These are phyloP conservation scores for Zygosaccharomyces gambellarensis DNA, from an alignment of 805 yeast species.

Conservation along the genomic window DNA sequence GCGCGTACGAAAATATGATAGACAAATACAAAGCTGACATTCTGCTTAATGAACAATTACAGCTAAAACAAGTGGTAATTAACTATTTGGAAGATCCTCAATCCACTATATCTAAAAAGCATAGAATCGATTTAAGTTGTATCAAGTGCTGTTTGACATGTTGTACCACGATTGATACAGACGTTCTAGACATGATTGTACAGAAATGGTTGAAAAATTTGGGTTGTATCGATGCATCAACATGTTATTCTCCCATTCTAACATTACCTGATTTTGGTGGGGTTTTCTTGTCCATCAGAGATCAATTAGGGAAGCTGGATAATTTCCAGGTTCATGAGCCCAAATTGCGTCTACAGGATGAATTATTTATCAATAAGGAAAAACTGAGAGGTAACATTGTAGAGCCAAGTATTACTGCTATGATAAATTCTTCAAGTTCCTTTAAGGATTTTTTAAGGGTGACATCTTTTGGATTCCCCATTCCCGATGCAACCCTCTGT, in stretches of 20 bases:
- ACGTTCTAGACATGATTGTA: constrained; percentile 80
- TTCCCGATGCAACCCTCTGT: constrained; percentile 91
- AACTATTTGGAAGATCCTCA: constrained; percentile 90
- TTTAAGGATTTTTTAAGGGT: constrained; percentile 55
- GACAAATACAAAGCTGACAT: constrained; percentile 68
- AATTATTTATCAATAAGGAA: constrained; percentile 33
- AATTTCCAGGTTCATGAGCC: constrained; percentile 32
- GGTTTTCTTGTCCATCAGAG: constrained; percentile 85
- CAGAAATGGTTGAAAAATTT: constrained; percentile 88
- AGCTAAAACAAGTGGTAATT: constrained; percentile 83
- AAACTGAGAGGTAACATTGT: constrained; percentile 33
- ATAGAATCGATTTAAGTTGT: constrained; percentile 69
- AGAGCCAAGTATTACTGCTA: constrained; percentile 31
- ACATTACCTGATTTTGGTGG: constrained; percentile 95
- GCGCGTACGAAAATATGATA: constrained; percentile 77
- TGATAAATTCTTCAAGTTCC: constrained; percentile 32
- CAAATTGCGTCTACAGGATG: constrained; percentile 32
- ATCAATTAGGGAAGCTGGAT: constrained; percentile 55
- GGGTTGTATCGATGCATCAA: constrained; percentile 72
- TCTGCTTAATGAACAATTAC: constrained; percentile 78
- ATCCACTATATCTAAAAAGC: constrained; percentile 71
- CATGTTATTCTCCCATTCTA: constrained; percentile 81
- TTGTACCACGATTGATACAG: constrained; percentile 86
- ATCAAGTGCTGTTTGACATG: constrained; percentile 88
- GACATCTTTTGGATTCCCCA: constrained; percentile 89